A percentile compares a stretch with the other conserved stretches of the same genome.
Conservation (phyloP, 192 early-diverging fungal species). For the Mortierella hygrophila region DNA sequence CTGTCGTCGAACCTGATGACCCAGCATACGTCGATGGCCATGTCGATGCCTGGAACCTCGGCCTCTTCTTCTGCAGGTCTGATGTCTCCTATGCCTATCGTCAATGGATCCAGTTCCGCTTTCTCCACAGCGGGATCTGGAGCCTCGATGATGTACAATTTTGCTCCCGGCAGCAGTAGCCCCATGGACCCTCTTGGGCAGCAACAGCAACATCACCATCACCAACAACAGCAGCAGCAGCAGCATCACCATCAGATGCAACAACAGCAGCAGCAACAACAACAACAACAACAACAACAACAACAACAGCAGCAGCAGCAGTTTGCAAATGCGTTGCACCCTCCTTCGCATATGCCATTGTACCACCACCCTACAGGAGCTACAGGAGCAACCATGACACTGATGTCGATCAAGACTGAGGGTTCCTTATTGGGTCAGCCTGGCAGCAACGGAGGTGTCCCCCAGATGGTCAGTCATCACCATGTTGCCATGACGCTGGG, state of each 20-base stretch:
- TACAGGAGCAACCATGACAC: constrained; percentile 41
- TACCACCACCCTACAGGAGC: constrained; percentile 26
- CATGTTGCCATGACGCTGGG: constrained; percentile 10
- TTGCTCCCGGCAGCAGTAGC: background rate
- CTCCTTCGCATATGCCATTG: constrained; percentile 23
- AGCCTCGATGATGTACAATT: constrained; percentile 23
- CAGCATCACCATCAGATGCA: background rate
- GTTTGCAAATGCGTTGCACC: background rate
- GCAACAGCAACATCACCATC: constrained; percentile 22
- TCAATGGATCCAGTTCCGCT: constrained; percentile 15
- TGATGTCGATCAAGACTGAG: constrained; percentile 43
- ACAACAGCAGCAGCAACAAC: constrained; percentile 11
- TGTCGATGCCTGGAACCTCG: constrained; percentile 31
- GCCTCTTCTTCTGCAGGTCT: constrained; percentile 10
- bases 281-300: constrained; percentile 7
- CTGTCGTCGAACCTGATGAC: constrained; percentile 13
- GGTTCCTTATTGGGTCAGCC: constrained; percentile 16
- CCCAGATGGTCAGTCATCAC: background rate
- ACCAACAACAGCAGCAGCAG: constrained; percentile 12
- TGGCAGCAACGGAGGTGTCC: background rate
- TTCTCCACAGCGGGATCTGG: background rate
- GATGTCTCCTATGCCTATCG: constrained; percentile 27
- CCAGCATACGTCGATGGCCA: constrained; percentile 23
- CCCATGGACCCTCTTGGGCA: constrained; percentile 9
- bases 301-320: background rate